Conservation (phyloP, 78 protist species). For the Dictyostelium purpureum region DNA sequence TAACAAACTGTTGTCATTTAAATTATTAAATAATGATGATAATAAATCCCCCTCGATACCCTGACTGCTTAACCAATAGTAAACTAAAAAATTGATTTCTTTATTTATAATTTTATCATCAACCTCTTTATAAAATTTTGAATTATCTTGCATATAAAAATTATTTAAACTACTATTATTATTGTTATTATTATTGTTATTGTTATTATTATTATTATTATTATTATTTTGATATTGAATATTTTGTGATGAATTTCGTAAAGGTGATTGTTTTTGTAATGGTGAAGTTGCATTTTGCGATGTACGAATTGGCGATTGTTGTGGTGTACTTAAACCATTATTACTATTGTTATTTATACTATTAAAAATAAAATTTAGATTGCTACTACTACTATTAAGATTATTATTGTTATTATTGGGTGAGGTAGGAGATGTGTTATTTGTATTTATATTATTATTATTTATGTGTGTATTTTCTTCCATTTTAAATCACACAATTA, state of each 20-base stretch:
- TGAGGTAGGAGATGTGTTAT: too few species aligned
- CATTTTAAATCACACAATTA: too few species aligned
- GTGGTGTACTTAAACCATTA: too few species aligned
- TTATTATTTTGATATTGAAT: not conserved
- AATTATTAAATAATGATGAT: not conserved
- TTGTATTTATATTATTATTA: too few species aligned
- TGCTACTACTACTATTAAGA: too few species aligned
- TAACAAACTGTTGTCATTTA: constrained; percentile 5
- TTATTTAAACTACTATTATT: not conserved
- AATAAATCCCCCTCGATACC: not conserved
- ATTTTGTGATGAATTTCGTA: not conserved
- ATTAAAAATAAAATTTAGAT: too few species aligned
- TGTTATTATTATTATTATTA: not conserved
- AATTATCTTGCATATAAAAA: too few species aligned
- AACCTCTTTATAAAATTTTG: not conserved
- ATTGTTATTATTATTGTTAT: not conserved
- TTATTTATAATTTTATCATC: not conserved
- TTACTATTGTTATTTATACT: too few species aligned
- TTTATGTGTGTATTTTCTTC: too few species aligned
- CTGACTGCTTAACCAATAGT: constrained; percentile 23
- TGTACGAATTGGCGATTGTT: too few species aligned
- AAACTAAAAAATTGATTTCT: constrained; percentile 25
- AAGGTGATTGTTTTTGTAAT: not conserved
- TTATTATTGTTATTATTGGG: too few species aligned
- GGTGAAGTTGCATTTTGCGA: too few species aligned